Percentiles rank a stretch among this genome's conserved stretches.
Evolutionary conservation across 768 basidiomycete species (phyloP).

Genomic region (Pleurotus citrinopileatus): DNA sequence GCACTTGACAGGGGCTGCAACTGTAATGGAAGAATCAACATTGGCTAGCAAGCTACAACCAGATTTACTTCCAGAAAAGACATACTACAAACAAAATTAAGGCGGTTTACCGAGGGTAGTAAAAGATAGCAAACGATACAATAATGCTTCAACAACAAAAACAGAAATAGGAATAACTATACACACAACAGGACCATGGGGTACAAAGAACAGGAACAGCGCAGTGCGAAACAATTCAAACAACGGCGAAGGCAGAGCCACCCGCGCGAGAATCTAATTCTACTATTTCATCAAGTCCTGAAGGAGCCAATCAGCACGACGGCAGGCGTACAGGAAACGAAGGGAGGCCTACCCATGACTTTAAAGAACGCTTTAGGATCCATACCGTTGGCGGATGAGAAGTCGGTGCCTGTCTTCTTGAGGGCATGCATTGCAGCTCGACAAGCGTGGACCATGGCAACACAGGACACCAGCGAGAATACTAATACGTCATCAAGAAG

Average conservation of each 20-base stretch:
- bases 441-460: constrained; percentile 47
- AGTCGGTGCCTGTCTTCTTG: constrained; percentile 49
- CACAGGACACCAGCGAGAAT: constrained; percentile 45
- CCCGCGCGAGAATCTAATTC: constrained; percentile 12
- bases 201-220: neutral
- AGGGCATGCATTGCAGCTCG: constrained; percentile 44
- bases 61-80: too few species aligned
- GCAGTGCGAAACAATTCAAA: neutral
- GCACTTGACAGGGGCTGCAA: too few species aligned
- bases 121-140: too few species aligned
- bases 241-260: constrained; percentile 12
- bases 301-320: neutral
- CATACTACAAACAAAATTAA: too few species aligned
- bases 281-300: constrained; percentile 12
- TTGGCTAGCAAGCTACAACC: too few species aligned
- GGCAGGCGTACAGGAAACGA: neutral
- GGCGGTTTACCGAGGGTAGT: too few species aligned
- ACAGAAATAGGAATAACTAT: neutral
- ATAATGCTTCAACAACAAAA: too few species aligned
- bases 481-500: constrained; percentile 21
- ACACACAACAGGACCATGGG: neutral
- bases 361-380: constrained; percentile 51
- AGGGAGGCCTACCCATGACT: constrained; percentile 36
- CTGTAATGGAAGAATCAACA: too few species aligned
- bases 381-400: constrained; percentile 36